These are phyloP conservation scores for Lipomyces sp. DNA, from an alignment of 805 yeast species.

Conservation along the genomic window DNA sequence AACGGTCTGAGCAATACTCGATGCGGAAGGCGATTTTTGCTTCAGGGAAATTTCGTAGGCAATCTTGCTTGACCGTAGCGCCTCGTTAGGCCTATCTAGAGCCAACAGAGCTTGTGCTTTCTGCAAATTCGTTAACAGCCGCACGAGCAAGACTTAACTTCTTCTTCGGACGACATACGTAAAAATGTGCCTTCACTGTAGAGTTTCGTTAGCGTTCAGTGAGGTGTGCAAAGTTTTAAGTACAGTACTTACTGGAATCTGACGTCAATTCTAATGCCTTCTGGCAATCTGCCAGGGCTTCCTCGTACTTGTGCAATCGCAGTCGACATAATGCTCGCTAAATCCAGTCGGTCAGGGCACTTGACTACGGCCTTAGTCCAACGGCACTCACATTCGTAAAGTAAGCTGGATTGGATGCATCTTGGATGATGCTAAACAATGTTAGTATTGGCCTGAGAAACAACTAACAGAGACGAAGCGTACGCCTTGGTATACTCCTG, in stretches of 20 bases:
- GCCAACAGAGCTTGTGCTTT: slow-evolving; percentile 41
- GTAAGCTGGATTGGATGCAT: slow-evolving; percentile 39
- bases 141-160: too few relatives aligned
- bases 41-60: slow-evolving; percentile 43
- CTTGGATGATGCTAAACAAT: slow-evolving; percentile 36
- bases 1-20: slow-evolving; percentile 39
- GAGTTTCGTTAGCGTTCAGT: slow-evolving; percentile 9
- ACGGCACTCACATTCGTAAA: slow-evolving; percentile 40
- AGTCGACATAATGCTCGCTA: slow-evolving; percentile 41
- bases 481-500: slow-evolving; percentile 42
- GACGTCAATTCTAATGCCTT: slow-evolving; percentile 42
- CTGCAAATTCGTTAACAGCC: slow-evolving; percentile 14
- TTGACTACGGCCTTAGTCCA: background rate
- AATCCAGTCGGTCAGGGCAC: background rate
- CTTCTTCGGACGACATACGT: slow-evolving; percentile 23
- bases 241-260: slow-evolving; percentile 22
- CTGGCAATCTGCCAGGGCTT: slow-evolving; percentile 41
- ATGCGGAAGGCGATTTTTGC: slow-evolving; percentile 41
- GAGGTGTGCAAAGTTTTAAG: background rate
- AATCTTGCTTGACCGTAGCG: slow-evolving; percentile 38
- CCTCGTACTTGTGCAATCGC: slow-evolving; percentile 38
- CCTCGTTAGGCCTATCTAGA: slow-evolving; percentile 41
- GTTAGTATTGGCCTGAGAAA: background rate
- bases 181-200: slow-evolving; percentile 41
- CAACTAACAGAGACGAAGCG: slow-evolving; percentile 16